Evolutionary conservation across 176 grass and related monocot genomes (phyloP).

Genomic region (Oryza rufipogon): DNA sequence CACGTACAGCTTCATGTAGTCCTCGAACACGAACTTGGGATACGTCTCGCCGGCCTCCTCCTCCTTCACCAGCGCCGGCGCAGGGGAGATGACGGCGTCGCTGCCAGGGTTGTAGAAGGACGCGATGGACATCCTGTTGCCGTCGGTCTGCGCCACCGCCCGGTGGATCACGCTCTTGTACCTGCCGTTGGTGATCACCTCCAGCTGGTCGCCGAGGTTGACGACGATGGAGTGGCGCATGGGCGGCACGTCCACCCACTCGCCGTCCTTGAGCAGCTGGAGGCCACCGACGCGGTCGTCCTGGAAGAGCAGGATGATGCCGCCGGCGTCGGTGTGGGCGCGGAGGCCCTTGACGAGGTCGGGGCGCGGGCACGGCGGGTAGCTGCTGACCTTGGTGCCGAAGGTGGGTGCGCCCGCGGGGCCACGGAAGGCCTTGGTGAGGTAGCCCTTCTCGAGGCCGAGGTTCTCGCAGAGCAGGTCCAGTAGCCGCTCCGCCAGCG

Average conservation of each 20-base stretch:
- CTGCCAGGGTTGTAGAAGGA: constrained; percentile 89
- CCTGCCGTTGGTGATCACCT: constrained; percentile 92
- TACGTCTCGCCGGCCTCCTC: constrained; percentile 32
- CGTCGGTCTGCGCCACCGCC: constrained; percentile 67
- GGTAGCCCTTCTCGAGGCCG: constrained; percentile 65
- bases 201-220: constrained; percentile 91
- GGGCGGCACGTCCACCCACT: constrained; percentile 79
- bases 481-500: constrained; percentile 60
- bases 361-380: constrained; percentile 79
- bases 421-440: constrained; percentile 53
- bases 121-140: constrained; percentile 86
- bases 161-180: constrained; percentile 91
- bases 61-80: constrained; percentile 55
- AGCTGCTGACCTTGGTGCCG: constrained; percentile 90
- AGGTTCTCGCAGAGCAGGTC: constrained; percentile 79
- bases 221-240: constrained; percentile 69
- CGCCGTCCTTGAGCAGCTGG: constrained; percentile 76
- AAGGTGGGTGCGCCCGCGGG: constrained; percentile 57
- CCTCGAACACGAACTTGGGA: constrained; percentile 79
- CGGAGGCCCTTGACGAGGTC: constrained; percentile 84
- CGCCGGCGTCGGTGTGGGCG: constrained; percentile 85
- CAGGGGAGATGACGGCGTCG: constrained; percentile 83
- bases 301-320: constrained; percentile 94
- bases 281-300: constrained; percentile 69
- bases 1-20: constrained; percentile 92